These are phyloP conservation scores for Coemansia sp. DNA, from an alignment of 192 early-diverging fungal genomes.

Conservation along the genomic window DNA sequence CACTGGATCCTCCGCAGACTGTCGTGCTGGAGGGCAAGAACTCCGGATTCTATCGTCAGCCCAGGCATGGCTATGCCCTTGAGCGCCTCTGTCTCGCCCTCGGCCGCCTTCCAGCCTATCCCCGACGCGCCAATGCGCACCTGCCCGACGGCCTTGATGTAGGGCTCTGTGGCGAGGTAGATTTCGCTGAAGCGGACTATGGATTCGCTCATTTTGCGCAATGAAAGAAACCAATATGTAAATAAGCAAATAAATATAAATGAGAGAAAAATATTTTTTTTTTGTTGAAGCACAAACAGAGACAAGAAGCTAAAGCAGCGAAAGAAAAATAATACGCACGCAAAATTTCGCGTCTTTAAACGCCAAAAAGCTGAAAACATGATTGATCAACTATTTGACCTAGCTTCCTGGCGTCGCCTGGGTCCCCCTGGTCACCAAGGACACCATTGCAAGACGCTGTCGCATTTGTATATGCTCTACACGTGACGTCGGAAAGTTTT, in stretches of 20 bases:
- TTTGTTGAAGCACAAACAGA: no score
- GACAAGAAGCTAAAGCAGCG: no score
- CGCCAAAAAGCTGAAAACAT: no score
- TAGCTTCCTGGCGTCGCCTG: no score
- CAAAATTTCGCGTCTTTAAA: no score
- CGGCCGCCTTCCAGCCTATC: slow-evolving; percentile 54
- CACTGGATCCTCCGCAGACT: slow-evolving; percentile 75
- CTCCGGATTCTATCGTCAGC: slow-evolving; percentile 20
- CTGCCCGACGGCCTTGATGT: slow-evolving; percentile 39
- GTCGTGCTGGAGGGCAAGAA: slow-evolving; percentile 48
- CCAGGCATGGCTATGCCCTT: slow-evolving; percentile 35
- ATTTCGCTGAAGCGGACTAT: slow-evolving; percentile 43
- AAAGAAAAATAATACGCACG: no score
- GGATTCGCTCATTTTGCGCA: slow-evolving; percentile 27
- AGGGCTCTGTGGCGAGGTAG: slow-evolving; percentile 50
- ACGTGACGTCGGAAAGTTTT: not conserved
- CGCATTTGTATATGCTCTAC: not conserved
- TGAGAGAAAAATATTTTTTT: slow-evolving; percentile 3
- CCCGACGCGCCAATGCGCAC: slow-evolving; percentile 48
- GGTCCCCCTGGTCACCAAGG: no score
- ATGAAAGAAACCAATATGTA: not conserved
- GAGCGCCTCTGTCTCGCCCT: slow-evolving; percentile 40
- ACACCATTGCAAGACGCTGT: no score
- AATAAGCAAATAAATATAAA: slow-evolving; percentile 5
- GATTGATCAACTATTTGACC: no score